Conservation (phyloP, 208 protist species). For the Acanthamoeba healyi region DNA sequence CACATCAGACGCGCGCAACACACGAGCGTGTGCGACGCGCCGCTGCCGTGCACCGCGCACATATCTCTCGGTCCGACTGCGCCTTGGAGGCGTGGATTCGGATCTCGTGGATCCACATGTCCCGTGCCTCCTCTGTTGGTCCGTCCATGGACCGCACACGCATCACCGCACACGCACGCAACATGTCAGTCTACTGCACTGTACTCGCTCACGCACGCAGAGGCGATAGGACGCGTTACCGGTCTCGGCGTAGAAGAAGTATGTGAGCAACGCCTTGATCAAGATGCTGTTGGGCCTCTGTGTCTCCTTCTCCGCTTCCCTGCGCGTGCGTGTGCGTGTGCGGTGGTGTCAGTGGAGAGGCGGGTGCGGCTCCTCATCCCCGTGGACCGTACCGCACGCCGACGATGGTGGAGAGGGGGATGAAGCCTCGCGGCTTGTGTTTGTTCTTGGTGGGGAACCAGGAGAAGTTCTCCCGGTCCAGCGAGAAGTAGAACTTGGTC, state of each 20-base stretch:
- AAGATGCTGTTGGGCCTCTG: background rate
- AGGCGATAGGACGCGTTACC: background rate
- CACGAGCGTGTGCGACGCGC: no score
- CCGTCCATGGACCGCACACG: no score
- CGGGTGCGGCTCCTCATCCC: background rate
- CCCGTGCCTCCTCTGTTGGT: conserved; percentile 46
- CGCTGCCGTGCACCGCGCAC: no score
- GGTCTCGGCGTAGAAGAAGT: conserved; percentile 23
- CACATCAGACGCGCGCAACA: background rate
- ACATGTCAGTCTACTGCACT: background rate
- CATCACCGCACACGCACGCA: background rate
- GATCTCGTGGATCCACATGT: conserved; percentile 61
- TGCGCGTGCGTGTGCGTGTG: background rate
- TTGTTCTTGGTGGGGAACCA: conserved; percentile 59
- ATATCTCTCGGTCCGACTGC: conserved; percentile 40
- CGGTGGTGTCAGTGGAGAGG: background rate
- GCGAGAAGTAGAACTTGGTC: conserved; percentile 14
- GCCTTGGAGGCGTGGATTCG: conserved; percentile 58
- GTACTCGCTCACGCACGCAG: background rate
- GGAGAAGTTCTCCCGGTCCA: conserved; percentile 61
- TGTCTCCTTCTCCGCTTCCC: conserved; percentile 55
- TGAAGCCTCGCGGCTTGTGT: background rate
- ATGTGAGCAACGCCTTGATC: conserved; percentile 3
- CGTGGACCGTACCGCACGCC: background rate
- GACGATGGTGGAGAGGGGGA: conserved; percentile 5